phyloP scores from a whole-genome alignment of 352 stramenopile genomes.

The Phytophthora ohioensis region DNA sequence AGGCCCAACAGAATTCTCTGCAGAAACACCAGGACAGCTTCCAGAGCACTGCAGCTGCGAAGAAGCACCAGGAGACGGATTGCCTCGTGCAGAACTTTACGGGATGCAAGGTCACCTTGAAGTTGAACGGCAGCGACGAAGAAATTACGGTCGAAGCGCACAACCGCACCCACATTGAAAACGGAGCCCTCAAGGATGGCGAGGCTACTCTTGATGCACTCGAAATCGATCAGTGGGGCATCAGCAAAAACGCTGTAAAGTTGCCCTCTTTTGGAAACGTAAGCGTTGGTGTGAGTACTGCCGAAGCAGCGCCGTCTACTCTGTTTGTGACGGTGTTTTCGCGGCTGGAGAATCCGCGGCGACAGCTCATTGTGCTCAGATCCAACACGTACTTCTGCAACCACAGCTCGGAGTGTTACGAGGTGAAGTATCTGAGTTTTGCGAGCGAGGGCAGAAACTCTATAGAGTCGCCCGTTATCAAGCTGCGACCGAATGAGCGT shows the following conservation, averaged over 20 bases:
- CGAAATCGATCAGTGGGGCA: constrained; percentile 71
- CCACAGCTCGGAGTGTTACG: constrained; percentile 75
- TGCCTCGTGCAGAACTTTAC: constrained; percentile 82
- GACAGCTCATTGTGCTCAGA: constrained; percentile 76
- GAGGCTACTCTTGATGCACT: constrained; percentile 53
- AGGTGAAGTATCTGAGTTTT: constrained; percentile 79
- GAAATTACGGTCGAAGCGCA: constrained; percentile 55
- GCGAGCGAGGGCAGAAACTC: constrained; percentile 54
- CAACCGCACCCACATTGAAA: constrained; percentile 56
- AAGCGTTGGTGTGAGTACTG: constrained; percentile 64
- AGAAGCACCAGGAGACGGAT: constrained; percentile 51
- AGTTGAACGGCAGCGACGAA: constrained; percentile 58
- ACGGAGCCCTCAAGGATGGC: constrained; percentile 49
- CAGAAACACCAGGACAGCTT: constrained; percentile 77
- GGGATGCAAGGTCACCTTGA: constrained; percentile 62
- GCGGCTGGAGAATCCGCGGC: constrained; percentile 70
- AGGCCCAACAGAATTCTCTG: constrained; percentile 64
- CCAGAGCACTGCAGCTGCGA: constrained; percentile 45
- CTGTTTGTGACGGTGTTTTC: constrained; percentile 77
- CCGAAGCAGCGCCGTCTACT: constrained; percentile 43
- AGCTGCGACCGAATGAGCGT: constrained; percentile 66
- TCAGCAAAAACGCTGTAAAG: constrained; percentile 43
- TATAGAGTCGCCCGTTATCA: constrained; percentile 68
- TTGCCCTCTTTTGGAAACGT: constrained; percentile 70
- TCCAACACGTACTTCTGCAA: constrained; percentile 88